phyloP scores from a whole-genome alignment of 225 moss, liverwort and hornwort species.

The Antitrichia curtipendula region DNA sequence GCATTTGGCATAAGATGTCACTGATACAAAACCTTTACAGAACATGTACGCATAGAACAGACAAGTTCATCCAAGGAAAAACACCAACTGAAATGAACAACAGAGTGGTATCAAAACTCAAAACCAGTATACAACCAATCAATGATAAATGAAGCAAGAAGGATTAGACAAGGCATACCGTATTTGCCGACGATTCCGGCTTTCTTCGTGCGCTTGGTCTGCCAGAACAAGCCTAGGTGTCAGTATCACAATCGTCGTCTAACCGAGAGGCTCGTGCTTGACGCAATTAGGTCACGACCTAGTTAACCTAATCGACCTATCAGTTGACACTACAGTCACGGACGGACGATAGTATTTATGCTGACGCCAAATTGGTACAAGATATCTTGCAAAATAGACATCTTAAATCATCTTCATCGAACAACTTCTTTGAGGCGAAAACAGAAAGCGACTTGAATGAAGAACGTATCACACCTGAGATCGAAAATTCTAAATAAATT shows the following conservation, averaged over 20 bases:
- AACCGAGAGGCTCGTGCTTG: too few relatives aligned
- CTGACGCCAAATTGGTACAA: neutral
- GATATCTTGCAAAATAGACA: neutral
- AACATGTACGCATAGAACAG: neutral
- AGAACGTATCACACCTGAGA: neutral
- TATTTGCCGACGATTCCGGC: conserved; percentile 84
- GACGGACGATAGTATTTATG: neutral
- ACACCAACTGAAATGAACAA: neutral
- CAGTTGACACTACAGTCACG: neutral
- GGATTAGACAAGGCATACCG: neutral
- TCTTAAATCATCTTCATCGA: neutral
- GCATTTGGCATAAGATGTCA: neutral
- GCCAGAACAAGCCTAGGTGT: neutral
- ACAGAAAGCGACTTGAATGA: neutral
- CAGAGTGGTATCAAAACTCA: neutral
- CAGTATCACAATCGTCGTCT: neutral
- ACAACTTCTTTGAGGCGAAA: too few relatives aligned
- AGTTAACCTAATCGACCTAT: neutral
- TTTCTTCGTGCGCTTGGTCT: conserved; percentile 91
- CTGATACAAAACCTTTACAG: neutral
- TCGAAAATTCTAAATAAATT: neutral
- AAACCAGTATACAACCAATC: neutral
- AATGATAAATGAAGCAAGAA: neutral
- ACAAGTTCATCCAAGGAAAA: neutral
- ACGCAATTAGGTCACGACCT: neutral